Evolutionary conservation across 202 grass and related monocot species (phyloP).

Genomic region (Brachypodium distachyon): DNA sequence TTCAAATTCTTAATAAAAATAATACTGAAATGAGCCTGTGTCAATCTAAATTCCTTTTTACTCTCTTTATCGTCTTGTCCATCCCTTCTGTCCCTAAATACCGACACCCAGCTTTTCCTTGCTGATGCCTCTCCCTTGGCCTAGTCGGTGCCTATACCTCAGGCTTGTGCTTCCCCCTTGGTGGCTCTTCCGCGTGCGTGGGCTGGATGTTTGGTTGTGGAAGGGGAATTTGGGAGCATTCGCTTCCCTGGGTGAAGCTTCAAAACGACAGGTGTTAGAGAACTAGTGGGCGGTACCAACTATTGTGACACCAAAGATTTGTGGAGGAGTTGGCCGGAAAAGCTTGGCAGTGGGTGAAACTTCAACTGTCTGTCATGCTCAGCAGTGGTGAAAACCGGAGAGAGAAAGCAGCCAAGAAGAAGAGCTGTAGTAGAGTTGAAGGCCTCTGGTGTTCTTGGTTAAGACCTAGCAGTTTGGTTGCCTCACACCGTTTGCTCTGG

Average conservation of each 20-base stretch:
- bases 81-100: background rate
- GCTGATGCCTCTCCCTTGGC: background rate
- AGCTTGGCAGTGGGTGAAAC: background rate
- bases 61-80: background rate
- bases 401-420: background rate
- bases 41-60: background rate
- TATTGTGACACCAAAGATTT: background rate
- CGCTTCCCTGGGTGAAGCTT: background rate
- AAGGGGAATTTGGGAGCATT: background rate
- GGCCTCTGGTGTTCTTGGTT: background rate
- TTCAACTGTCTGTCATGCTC: background rate
- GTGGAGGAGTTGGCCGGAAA: background rate
- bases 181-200: background rate
- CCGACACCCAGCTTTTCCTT: background rate
- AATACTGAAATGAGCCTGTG: background rate
- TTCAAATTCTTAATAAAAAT: background rate
- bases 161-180: background rate
- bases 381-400: background rate
- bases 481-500: too few species aligned
- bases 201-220: background rate
- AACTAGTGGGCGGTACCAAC: background rate
- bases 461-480: background rate
- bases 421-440: background rate
- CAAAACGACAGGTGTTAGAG: background rate
- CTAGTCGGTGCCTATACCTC: background rate